phyloP scores from a whole-genome alignment of 1,139 yeast species.

The Zhuliangozyma blackwelliae region DNA sequence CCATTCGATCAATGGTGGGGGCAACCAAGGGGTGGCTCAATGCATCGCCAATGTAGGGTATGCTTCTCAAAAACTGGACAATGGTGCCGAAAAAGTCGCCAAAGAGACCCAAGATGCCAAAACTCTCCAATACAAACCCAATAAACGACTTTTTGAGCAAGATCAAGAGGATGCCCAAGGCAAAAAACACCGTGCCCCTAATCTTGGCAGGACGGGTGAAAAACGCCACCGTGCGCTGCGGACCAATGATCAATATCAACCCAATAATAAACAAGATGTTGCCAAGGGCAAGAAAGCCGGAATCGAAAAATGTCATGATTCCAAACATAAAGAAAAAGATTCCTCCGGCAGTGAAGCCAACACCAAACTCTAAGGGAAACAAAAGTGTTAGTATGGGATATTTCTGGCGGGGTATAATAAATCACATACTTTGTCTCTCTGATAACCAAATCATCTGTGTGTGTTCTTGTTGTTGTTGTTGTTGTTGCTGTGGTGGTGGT shows the following conservation, averaged over 20 bases:
- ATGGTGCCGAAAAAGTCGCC: constrained; percentile 92
- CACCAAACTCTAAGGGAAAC: constrained; percentile 68
- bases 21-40: constrained; percentile 80
- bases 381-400: background rate
- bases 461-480: too few species aligned
- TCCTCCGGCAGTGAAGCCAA: constrained; percentile 88
- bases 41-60: constrained; percentile 85
- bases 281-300: constrained; percentile 86
- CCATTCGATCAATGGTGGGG: constrained; percentile 54
- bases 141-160: constrained; percentile 72
- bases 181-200: constrained; percentile 80
- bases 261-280: constrained; percentile 82
- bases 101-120: constrained; percentile 85
- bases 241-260: constrained; percentile 79
- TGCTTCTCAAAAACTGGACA: constrained; percentile 79
- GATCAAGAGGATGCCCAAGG: constrained; percentile 69
- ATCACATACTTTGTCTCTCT: constrained; percentile 67
- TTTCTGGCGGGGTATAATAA: background rate
- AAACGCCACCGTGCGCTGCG: constrained; percentile 75
- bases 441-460: constrained; percentile 66
- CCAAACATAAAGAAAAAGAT: constrained; percentile 78
- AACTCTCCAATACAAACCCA: constrained; percentile 79
- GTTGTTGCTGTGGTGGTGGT: background rate
- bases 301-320: constrained; percentile 78
- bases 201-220: constrained; percentile 85